Evolutionary conservation across 805 yeast species (phyloP), one percentile per base, ranked within the genome.

Genomic region (Lachancea thermotolerans): DNA sequence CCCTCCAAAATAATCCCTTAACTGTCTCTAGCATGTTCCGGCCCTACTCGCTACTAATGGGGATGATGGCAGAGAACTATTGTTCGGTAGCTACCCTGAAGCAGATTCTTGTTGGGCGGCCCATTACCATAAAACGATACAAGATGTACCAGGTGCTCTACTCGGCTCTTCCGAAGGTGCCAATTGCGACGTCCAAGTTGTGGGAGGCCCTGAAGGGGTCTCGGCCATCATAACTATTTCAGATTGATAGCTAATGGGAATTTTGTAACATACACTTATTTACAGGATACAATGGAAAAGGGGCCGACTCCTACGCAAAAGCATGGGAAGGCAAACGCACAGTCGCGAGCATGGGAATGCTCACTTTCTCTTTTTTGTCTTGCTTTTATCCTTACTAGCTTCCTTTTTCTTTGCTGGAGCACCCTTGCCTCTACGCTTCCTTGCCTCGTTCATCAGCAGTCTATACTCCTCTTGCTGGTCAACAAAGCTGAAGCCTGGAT

Each of bases 341-440:
- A n/a, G n/a, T n/a, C n/a, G n/a, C 35, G 6, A 14, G 12, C 35
- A 17, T 10, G 31, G 25, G 39, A n/a, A 41, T 17, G 41, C 31
- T 38, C 35, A 52, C 39, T 49, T 50, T 40, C 56, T 52, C 68
- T 74, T 74, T 58, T 67, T 67, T 46, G 67, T 67, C 46, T 66
- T 66, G 33, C 59, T 58, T 25, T 66, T 66, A 18, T 68, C 70
- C 37, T 58, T 52, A 25, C 65, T 64, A 11, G 57, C 62, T 53
- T 71, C 75, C 56, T 73, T 76, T 68, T 75, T 78, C 73, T 85
- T 85, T 72, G 81, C 78, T 56, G 93, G 95, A 10, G 93, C 88
- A 65, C 91, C 90, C 67, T 85, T 85, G 66, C 87, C 90, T 78
- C 93, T 84, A 75, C 84, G 81, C 72, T 81, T 85, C 66, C 86